Percentiles rank a stretch among this genome's conserved stretches.
These are phyloP conservation scores for Solanum dulcamara DNA, from an alignment of 257 asterid genomes.

Conservation along the genomic window DNA sequence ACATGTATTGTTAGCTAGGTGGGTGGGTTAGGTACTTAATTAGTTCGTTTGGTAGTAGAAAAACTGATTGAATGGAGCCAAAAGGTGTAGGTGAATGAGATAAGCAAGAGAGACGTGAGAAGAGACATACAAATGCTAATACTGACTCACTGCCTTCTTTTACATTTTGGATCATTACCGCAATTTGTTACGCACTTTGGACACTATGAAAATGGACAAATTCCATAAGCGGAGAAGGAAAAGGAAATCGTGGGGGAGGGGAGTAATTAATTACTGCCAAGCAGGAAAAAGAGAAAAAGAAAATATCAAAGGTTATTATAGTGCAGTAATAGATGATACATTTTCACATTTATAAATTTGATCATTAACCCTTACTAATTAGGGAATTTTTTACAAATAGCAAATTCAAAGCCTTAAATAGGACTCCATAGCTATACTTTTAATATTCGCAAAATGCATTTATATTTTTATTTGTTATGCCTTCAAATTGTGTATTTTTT, in stretches of 20 bases:
- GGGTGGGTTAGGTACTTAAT: not conserved
- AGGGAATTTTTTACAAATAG: too few species aligned
- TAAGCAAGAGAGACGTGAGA: not conserved
- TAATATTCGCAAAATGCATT: too few species aligned
- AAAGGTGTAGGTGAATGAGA: conserved; percentile 1
- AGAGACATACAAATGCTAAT: not conserved
- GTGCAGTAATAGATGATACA: not conserved
- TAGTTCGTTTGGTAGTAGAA: not conserved
- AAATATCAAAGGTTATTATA: not conserved
- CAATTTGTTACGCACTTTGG: conserved; percentile 5
- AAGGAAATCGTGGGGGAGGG: not conserved
- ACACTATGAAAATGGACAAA: conserved; percentile 14
- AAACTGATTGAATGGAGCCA: conserved; percentile 2
- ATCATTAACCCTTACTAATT: not conserved
- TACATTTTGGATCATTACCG: not conserved
- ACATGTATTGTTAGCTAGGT: not conserved
- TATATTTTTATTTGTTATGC: too few species aligned
- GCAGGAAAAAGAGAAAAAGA: not conserved
- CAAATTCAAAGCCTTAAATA: too few species aligned
- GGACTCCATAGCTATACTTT: too few species aligned
- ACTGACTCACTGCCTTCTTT: not conserved
- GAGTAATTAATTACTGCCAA: not conserved
- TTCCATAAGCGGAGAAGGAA: not conserved
- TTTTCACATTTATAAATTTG: not conserved
- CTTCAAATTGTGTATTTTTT: too few species aligned